Conservation (phyloP, 1,139 yeast species). For the Taiozyma sp. region DNA sequence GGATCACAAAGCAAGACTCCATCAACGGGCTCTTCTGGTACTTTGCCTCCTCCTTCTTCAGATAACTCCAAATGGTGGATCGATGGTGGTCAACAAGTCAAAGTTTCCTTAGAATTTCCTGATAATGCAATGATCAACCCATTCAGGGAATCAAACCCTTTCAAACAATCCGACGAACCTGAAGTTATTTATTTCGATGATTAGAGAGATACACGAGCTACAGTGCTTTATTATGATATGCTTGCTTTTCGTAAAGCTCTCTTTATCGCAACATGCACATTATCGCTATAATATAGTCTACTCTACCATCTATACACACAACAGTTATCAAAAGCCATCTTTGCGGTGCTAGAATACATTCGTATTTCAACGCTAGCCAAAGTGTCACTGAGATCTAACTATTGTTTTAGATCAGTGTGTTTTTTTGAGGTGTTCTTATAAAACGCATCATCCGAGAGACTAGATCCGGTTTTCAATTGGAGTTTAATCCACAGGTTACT, state of each 20-base stretch:
- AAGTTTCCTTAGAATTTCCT: slow-evolving; percentile 38
- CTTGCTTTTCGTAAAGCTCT: no score
- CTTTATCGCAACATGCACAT: no score
- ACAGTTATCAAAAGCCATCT: no score
- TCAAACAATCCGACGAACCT: slow-evolving; percentile 37
- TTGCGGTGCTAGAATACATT: no score
- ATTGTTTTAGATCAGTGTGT: background rate
- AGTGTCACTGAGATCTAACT: background rate
- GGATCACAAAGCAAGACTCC: background rate
- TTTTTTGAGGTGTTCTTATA: background rate
- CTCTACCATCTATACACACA: no score
- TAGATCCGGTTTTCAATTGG: background rate
- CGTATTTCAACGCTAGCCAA: background rate
- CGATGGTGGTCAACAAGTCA: slow-evolving; percentile 69
- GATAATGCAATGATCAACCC: slow-evolving; percentile 58
- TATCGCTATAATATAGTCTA: no score
- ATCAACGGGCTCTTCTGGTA: slow-evolving; percentile 8
- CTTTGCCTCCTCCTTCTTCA: slow-evolving; percentile 85
- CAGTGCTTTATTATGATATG: background rate
- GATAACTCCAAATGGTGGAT: slow-evolving; percentile 91
- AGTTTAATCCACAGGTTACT: background rate
- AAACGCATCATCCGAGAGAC: background rate
- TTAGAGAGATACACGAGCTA: background rate
- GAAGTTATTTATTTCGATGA: slow-evolving; percentile 27
- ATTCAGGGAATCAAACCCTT: slow-evolving; percentile 63